Conservation (phyloP, 768 basidiomycete genomes). For the Pseudohyphozyma bogoriensis region DNA sequence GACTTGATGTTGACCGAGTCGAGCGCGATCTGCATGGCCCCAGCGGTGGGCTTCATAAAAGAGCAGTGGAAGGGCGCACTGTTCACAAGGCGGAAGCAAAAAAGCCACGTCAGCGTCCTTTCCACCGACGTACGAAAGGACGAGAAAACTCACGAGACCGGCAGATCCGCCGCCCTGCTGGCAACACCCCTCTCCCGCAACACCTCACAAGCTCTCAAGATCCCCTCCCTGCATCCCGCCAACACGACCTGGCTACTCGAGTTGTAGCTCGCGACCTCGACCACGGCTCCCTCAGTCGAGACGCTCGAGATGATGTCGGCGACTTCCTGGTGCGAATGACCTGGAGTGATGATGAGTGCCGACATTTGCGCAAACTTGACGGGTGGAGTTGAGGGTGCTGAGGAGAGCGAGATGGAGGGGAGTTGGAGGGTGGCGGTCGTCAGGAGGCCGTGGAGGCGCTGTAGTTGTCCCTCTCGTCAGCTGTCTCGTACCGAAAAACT, state of each 20-base stretch:
- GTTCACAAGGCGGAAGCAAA: background rate
- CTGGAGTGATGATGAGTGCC: slow-evolving; percentile 31
- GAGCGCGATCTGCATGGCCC: slow-evolving; percentile 29
- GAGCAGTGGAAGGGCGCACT: slow-evolving; percentile 34
- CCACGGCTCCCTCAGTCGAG: slow-evolving; percentile 7
- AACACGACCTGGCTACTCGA: slow-evolving; percentile 32
- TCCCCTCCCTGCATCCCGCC: slow-evolving; percentile 31
- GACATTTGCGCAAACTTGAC: slow-evolving; percentile 30
- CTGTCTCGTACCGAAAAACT: too few species aligned
- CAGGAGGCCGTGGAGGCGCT: slow-evolving; percentile 33
- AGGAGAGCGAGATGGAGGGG: slow-evolving; percentile 27
- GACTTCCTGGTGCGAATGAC: slow-evolving; percentile 26
- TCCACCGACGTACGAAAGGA: background rate
- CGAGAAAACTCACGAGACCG: slow-evolving; percentile 22
- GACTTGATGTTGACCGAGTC: slow-evolving; percentile 13
- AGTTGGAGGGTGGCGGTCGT: slow-evolving; percentile 29
- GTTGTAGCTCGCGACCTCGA: slow-evolving; percentile 35
- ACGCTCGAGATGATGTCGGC: slow-evolving; percentile 20
- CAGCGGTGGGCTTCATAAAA: slow-evolving; percentile 32
- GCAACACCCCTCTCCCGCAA: slow-evolving; percentile 29
- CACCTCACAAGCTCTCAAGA: slow-evolving; percentile 29
- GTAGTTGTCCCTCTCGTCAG: background rate
- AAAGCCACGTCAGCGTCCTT: background rate
- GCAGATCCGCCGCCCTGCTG: slow-evolving; percentile 30
- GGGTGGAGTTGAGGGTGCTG: slow-evolving; percentile 21